Evolutionary conservation across 1,284 basidiomycete species (phyloP).

Genomic region (Clitocybe nebularis): DNA sequence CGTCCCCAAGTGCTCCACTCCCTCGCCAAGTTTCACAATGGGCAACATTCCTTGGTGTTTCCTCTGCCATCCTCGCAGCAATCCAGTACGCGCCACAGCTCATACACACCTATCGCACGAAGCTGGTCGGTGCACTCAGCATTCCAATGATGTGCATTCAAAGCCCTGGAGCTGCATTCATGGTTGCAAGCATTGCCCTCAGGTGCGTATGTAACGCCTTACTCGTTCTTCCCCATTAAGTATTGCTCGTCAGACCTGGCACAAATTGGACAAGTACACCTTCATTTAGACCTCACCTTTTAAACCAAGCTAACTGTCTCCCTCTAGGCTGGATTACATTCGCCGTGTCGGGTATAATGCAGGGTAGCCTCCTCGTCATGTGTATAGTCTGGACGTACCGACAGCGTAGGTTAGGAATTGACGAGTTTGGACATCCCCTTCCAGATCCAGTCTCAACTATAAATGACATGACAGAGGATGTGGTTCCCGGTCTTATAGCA

Average conservation of each 20-base stretch:
- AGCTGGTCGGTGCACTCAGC: conserved; percentile 87
- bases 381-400: conserved; percentile 78
- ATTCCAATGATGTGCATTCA: conserved; percentile 96
- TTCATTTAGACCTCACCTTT: not conserved
- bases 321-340: conserved; percentile 78
- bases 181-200: conserved; percentile 84
- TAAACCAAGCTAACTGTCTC: conserved; percentile 9
- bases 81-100: conserved; percentile 91
- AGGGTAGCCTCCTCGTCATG: conserved; percentile 77
- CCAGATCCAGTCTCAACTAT: not conserved
- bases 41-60: conserved; percentile 87
- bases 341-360: conserved; percentile 84
- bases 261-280: conserved; percentile 82
- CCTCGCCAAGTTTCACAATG: conserved; percentile 41
- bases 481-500: conserved; percentile 8
- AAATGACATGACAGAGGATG: not conserved
- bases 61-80: conserved; percentile 73
- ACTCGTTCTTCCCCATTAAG: conserved; percentile 1
- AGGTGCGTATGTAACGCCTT: conserved; percentile 34
- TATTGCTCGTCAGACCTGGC: conserved; percentile 47
- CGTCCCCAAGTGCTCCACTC: conserved; percentile 33
- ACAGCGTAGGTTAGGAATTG: conserved; percentile 75
- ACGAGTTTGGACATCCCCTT: conserved; percentile 86
- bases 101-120: conserved; percentile 70
- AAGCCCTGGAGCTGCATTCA: conserved; percentile 86